Evolutionary conservation across 495 filamentous ascomycete genomes (phyloP), one percentile per base, ranked within the genome.

Genomic region (Massariosphaeria phaeospora): DNA sequence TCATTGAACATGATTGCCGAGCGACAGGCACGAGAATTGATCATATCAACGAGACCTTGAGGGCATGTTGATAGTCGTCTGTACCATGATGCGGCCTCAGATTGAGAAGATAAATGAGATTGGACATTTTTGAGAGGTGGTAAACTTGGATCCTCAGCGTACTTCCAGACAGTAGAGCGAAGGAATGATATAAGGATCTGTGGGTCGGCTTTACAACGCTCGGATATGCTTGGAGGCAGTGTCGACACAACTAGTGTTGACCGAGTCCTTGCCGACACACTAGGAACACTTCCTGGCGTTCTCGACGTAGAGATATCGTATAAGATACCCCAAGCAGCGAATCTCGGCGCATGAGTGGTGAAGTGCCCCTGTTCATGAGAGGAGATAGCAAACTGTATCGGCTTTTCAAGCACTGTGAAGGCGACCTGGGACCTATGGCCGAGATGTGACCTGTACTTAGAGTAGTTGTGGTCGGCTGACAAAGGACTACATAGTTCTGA

Each of bases 1-100:
- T 98, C 93, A 60, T 96, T 96, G 72, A 98, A 98, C 93, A 98
- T 98, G 69, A 97, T 86, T 6, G 93, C 89, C 34, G 79, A 90
- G 30, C 93, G 76, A 69, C 93, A 98, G 8, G 93, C 86, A 33
- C 90, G 80, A 4, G 89, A 95, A 61, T 95, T 91, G 21, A 97
- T 73, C 70, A 96, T 72, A 45, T 96, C 90, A 33, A 94, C 45
- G n/a, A 97, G 82, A 0, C 84, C 84, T 45, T 79, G 73, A 0
- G 90, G 90, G 59, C 88, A 91, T 31, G 73, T 75, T 26, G 79
- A 75, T 38, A 88, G 79, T 12, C 72, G 72, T 18, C 69, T 64
- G 26, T 85, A 67, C 85, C 84, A 91, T 17, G 21, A 27, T 7
- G 56, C 33, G 6, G 51, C 43, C 27, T 47, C 55, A 35, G 44